Conservation (phyloP, 768 basidiomycete genomes). For the Botryobasidium botryosum region DNA sequence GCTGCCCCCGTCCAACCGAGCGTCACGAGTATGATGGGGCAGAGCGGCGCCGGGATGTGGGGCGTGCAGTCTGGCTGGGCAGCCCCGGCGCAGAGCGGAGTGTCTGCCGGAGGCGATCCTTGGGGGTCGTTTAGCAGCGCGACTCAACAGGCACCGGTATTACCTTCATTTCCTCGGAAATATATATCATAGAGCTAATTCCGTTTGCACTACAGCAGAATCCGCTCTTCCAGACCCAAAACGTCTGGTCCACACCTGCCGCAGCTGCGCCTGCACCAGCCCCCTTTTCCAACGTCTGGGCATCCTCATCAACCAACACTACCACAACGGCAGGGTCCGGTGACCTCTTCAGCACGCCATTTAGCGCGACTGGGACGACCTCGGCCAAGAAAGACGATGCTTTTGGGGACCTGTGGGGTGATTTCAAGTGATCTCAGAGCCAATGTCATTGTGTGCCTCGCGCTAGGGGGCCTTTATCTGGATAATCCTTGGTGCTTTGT, state of each 20-base stretch:
- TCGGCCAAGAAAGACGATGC: slow-evolving; percentile 53
- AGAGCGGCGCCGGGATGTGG: slow-evolving; percentile 41
- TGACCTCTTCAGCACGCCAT: slow-evolving; percentile 21
- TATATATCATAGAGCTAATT: neutral
- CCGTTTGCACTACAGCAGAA: neutral
- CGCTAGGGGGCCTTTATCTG: too few relatives aligned
- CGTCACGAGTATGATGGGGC: slow-evolving; percentile 37
- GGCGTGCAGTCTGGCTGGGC: slow-evolving; percentile 44
- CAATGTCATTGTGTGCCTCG: too few relatives aligned
- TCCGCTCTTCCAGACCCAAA: neutral
- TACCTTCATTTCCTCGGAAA: neutral
- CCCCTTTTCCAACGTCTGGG: slow-evolving; percentile 30
- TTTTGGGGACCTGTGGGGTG: slow-evolving; percentile 74
- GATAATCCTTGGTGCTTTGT: too few relatives aligned
- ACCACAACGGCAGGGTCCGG: slow-evolving; percentile 12
- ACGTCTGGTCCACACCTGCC: too few relatives aligned
- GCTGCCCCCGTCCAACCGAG: slow-evolving; percentile 14
- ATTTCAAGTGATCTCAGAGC: slow-evolving; percentile 54
- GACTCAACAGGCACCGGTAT: neutral
- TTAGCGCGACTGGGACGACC: slow-evolving; percentile 20
- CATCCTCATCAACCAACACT: slow-evolving; percentile 19
- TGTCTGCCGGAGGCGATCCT: neutral
- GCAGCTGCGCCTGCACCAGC: neutral
- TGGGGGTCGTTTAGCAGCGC: neutral
- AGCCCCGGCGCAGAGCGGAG: slow-evolving; percentile 1